Evolutionary conservation across 495 filamentous ascomycete species (phyloP).

Genomic region (Trichoderma reesei): DNA sequence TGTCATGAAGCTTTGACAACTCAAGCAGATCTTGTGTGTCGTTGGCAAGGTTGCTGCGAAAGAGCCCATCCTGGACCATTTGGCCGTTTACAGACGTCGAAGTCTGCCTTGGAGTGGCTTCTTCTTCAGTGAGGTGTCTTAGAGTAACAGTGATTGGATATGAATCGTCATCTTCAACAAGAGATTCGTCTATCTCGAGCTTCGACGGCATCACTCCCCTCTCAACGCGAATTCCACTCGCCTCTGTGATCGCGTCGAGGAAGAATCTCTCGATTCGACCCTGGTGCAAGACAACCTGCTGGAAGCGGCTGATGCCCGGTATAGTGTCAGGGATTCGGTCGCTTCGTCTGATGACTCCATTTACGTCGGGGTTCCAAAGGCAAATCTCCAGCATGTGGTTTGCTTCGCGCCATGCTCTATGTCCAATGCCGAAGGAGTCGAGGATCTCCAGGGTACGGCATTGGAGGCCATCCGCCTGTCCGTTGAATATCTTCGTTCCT

Average conservation of each 20-base stretch:
- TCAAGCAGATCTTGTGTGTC: slow-evolving; percentile 45
- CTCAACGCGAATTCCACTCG: slow-evolving; percentile 34
- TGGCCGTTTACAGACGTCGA: slow-evolving; percentile 15
- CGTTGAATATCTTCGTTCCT: slow-evolving; percentile 40
- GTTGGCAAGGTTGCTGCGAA: slow-evolving; percentile 40
- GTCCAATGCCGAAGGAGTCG: slow-evolving; percentile 54
- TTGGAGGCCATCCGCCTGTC: slow-evolving; percentile 50
- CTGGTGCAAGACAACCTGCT: slow-evolving; percentile 46
- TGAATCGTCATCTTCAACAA: slow-evolving; percentile 32
- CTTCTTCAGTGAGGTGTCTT: slow-evolving; percentile 34
- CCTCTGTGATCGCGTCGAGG: slow-evolving; percentile 39
- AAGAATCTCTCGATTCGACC: slow-evolving; percentile 49
- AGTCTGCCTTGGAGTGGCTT: slow-evolving; percentile 33
- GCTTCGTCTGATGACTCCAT: slow-evolving; percentile 45
- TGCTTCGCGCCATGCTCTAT: slow-evolving; percentile 49
- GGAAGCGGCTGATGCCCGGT: slow-evolving; percentile 39
- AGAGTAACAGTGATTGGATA: slow-evolving; percentile 46
- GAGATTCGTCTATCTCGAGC: slow-evolving; percentile 32
- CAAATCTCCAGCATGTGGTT: slow-evolving; percentile 42
- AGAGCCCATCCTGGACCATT: slow-evolving; percentile 30
- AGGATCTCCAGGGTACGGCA: slow-evolving; percentile 51
- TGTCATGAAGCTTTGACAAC: slow-evolving; percentile 12
- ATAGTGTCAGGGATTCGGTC: slow-evolving; percentile 42
- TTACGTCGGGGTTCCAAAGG: slow-evolving; percentile 36
- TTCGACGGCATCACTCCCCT: slow-evolving; percentile 37